Evolutionary conservation across 257 asterid genomes (phyloP).

Genomic region (Petunia axillaris): DNA sequence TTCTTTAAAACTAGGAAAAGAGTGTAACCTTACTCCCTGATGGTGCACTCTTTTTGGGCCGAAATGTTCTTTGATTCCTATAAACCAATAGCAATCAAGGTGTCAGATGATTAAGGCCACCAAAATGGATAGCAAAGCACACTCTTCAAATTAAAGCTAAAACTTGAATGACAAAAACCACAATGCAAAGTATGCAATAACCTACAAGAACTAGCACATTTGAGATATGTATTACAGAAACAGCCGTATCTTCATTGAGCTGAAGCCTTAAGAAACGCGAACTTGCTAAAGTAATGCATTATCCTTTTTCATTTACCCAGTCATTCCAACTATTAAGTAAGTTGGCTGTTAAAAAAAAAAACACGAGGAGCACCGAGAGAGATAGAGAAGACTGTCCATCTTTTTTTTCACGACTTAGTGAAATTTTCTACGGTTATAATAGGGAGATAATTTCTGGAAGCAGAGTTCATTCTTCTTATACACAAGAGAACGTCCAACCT

Average conservation of each 20-base stretch:
- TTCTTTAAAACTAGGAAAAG: conserved; percentile 23
- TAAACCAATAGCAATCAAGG: conserved; percentile 33
- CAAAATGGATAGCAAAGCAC: not conserved
- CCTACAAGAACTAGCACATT: not conserved
- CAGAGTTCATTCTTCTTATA: not conserved
- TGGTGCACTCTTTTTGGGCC: conserved; percentile 94
- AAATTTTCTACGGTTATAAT: not conserved
- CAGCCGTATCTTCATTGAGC: not conserved
- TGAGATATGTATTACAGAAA: not conserved
- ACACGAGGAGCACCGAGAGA: not conserved
- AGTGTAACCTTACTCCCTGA: conserved; percentile 90
- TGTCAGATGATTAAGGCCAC: not conserved
- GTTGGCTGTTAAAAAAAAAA: not conserved
- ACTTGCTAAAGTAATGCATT: not conserved
- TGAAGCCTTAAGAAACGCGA: not conserved
- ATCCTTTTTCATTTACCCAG: not conserved
- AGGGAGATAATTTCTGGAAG: not conserved
- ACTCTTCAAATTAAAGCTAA: not conserved
- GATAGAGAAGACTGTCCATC: not conserved
- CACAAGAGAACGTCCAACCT: not conserved
- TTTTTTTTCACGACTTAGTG: not conserved
- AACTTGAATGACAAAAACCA: not conserved
- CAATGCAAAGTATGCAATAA: not conserved
- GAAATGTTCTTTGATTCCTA: conserved; percentile 95
- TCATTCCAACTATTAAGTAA: not conserved